These are phyloP conservation scores for Boletus speciosus DNA, from an alignment of 768 basidiomycete genomes.

Conservation along the genomic window DNA sequence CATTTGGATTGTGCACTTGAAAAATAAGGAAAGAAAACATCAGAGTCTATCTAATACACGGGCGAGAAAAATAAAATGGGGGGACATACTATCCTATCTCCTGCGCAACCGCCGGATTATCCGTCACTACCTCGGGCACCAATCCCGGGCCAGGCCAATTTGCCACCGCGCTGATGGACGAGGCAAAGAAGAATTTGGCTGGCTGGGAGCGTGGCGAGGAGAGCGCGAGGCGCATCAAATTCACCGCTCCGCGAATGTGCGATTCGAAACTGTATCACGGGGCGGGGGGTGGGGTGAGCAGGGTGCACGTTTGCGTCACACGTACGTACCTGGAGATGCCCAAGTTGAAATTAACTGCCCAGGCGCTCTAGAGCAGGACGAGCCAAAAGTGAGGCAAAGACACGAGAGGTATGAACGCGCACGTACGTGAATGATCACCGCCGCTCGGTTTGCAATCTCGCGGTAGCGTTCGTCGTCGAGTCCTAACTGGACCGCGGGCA, in stretches of 20 bases:
- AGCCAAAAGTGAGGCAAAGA: neutral
- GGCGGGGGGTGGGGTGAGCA: constrained; percentile 5
- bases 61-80: neutral
- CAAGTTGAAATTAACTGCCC: constrained; percentile 56
- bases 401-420: neutral
- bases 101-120: constrained; percentile 28
- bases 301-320: neutral
- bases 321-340: constrained; percentile 24
- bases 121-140: constrained; percentile 23
- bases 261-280: constrained; percentile 34
- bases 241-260: constrained; percentile 47
- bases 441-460: constrained; percentile 33
- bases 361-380: constrained; percentile 40
- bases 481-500: constrained; percentile 40
- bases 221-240: constrained; percentile 49
- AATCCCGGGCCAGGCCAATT: constrained; percentile 19
- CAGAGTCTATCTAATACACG: neutral
- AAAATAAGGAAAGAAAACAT: neutral
- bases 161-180: constrained; percentile 39
- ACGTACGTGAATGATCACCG: constrained; percentile 45
- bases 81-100: constrained; percentile 32
- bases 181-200: constrained; percentile 50
- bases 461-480: constrained; percentile 36
- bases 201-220: constrained; percentile 30
- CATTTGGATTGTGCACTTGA: constrained; percentile 41